Evolutionary conservation across 345 rosid genomes (phyloP).

Genomic region (Angophora floribunda): DNA sequence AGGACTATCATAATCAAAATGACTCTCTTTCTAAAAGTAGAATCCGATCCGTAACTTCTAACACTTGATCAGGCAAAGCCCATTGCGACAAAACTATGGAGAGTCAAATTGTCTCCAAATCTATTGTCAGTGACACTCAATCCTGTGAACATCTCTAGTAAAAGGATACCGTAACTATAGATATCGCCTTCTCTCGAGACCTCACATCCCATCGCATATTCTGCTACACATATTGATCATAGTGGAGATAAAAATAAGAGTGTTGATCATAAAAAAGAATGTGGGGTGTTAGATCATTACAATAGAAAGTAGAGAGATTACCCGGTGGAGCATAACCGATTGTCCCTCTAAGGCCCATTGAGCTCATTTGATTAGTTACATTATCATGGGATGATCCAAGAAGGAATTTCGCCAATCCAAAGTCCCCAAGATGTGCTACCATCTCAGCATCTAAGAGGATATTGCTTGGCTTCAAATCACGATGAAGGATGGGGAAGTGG

Average conservation of each 20-base stretch:
- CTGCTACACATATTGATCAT: not conserved
- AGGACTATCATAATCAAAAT: accelerated
- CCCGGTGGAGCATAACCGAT: not conserved
- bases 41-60: not conserved
- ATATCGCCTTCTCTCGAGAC: not conserved
- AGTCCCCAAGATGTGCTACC: not conserved
- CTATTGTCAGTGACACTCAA: not conserved
- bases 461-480: not conserved
- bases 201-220: not conserved
- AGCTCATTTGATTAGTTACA: not conserved
- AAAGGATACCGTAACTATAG: not conserved
- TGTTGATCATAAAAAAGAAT: too few species aligned
- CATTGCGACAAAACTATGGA: accelerated
- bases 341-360: not conserved
- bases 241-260: not conserved
- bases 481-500: not conserved
- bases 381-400: not conserved
- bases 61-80: not conserved
- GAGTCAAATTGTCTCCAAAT: not conserved
- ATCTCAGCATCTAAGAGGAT: not conserved
- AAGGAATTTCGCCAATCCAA: not conserved
- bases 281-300: not conserved
- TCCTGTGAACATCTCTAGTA: not conserved
- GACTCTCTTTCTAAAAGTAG: not conserved
- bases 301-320: not conserved